Percentiles rank a stretch among this genome's conserved stretches.
Evolutionary conservation across 352 stramenopile species (phyloP).

Genomic region (Pythium plurisporium): DNA sequence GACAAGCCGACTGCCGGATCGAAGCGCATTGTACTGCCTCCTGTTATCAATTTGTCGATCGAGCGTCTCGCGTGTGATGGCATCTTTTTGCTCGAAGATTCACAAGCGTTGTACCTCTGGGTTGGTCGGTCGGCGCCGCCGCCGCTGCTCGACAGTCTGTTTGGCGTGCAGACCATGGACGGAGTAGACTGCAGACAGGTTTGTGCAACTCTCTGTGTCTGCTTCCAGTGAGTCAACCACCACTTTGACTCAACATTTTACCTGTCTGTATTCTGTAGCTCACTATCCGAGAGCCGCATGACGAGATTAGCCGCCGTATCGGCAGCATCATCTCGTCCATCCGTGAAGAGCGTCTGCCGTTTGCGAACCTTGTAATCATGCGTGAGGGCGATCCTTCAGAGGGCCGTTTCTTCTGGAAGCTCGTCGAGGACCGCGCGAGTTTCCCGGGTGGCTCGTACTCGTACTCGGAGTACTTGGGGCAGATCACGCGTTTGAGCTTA

Average conservation of each 20-base stretch:
- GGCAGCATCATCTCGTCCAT: slow-evolving; percentile 87
- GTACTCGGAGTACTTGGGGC: slow-evolving; percentile 96
- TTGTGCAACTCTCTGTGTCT: background rate
- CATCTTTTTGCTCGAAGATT: slow-evolving; percentile 97
- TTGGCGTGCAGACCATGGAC: slow-evolving; percentile 93
- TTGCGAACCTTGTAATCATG: slow-evolving; percentile 89
- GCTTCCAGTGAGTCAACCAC: background rate
- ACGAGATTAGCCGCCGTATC: slow-evolving; percentile 83
- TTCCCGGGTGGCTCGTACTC: slow-evolving; percentile 97
- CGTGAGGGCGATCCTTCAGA: slow-evolving; percentile 93
- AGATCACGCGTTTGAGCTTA: slow-evolving; percentile 80
- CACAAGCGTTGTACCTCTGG: slow-evolving; percentile 95
- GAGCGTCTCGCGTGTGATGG: slow-evolving; percentile 92
- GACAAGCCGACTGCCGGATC: slow-evolving; percentile 55
- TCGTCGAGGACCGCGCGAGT: slow-evolving; percentile 97
- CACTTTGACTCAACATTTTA: slow-evolving; percentile 22
- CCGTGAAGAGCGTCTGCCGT: slow-evolving; percentile 80
- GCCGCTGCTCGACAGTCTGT: slow-evolving; percentile 89
- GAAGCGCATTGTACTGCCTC: slow-evolving; percentile 82
- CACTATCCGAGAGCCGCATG: slow-evolving; percentile 75
- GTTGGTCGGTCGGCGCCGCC: slow-evolving; percentile 89
- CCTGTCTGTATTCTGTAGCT: slow-evolving; percentile 36
- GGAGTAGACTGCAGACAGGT: slow-evolving; percentile 90
- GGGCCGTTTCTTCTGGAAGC: slow-evolving; percentile 94
- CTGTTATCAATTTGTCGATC: slow-evolving; percentile 93